Conservation (phyloP, 2,329 filamentous ascomycete species). For the Keithomyces neogunnii region DNA sequence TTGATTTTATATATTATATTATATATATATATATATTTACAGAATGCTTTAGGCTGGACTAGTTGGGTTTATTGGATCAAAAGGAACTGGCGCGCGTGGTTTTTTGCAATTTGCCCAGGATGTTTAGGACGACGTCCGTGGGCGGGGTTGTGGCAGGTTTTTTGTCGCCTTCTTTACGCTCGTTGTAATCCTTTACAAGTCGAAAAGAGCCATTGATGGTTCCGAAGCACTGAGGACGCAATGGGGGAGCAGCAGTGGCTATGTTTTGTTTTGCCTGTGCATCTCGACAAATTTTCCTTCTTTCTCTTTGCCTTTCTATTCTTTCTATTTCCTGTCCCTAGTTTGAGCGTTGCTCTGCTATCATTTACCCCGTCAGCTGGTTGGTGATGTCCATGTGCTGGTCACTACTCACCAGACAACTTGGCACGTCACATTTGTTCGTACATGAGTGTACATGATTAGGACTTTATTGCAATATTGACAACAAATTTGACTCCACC, state of each 20-base stretch:
- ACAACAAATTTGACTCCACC: conserved; percentile 7
- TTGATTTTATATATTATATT: not conserved
- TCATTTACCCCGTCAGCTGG: not conserved
- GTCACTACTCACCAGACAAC: conserved; percentile 18
- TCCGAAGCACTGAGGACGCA: conserved; percentile 8
- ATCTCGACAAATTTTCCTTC: not conserved
- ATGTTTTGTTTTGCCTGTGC: not conserved
- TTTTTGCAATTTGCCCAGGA: conserved; percentile 5
- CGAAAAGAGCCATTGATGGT: conserved; percentile 26
- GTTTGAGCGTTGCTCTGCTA: not conserved
- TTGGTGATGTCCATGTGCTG: conserved; percentile 20
- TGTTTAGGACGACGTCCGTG: not conserved
- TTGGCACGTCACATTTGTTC: conserved; percentile 11
- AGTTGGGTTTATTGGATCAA: not conserved
- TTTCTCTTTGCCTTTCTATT: not conserved
- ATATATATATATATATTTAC: conserved; percentile 3
- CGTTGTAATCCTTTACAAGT: conserved; percentile 39
- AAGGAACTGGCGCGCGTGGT: conserved; percentile 18
- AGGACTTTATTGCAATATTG: conserved; percentile 2
- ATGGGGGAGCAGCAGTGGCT: not conserved
- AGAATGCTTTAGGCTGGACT: conserved; percentile 2
- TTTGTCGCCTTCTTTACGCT: conserved; percentile 34
- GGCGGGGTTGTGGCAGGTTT: not conserved
- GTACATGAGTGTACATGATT: conserved; percentile 4
- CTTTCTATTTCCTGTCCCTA: not conserved